Evolutionary conservation across 2,329 filamentous ascomycete species (phyloP), one percentile per base, ranked within the genome.

Genomic region (Alternaria sp.): DNA sequence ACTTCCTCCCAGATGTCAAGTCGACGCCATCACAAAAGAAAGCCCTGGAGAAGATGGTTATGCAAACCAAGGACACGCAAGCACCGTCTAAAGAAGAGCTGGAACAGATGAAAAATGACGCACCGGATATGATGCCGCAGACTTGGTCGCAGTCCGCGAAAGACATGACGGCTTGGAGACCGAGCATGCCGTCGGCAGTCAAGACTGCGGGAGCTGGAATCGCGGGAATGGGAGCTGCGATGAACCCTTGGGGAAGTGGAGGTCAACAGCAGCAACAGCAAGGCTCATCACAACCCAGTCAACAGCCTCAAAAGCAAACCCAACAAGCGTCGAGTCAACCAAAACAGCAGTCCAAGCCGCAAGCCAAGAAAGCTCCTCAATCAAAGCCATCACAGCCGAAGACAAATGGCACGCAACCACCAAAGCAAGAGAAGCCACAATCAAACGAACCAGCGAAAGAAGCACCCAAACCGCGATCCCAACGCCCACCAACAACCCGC

Each of bases 41-140:
- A 54, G 72, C 77, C 5, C 55, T 80, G 49, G 78, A 79, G 49
- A 80, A 79, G 65, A 79, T 79, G 78, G 70, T 79, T 8, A 77
- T 74, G 71, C 78, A 79, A 60, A 72, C 70, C 3, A 78, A 73
- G 30, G 76, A 78, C 43, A 76, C 72, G 12, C 74, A 78, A 21
- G 72, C 74, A 15, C 78, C 78, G 0, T 71, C 59, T 2, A 47
- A 75, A 49, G 74, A 77, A 65, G 77, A 79, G 61, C 55, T 79
- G 53, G 76, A 79, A 58, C 53, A 71, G 55, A 78, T 80, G 77
- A 77, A 75, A 55, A 68, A 64, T 6, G 76, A 79, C 23, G 72
- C 71, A 20, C 74, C 75, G 12, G 77, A 78, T 54, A 68, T 74
- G 9, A 75, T 75, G 71, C 75, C 76, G 5, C 67, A 75, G 30